Evolutionary conservation across 2,329 filamentous ascomycete genomes (phyloP), one percentile per base, ranked within the genome.

Genomic region (Basipetospora chlamydospora): DNA sequence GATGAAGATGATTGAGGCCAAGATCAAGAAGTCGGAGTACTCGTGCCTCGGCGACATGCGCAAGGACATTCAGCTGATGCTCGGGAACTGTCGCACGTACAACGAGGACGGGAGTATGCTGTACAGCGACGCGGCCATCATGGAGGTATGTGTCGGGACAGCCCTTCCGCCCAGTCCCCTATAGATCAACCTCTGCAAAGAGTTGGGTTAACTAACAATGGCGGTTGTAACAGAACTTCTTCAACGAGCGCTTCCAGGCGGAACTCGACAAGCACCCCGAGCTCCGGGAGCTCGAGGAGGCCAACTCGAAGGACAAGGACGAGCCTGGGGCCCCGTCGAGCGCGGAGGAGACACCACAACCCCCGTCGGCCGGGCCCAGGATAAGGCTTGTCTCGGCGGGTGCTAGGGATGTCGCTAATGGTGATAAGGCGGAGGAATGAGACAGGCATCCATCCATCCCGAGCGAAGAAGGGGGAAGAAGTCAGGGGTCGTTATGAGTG

Each of bases 21-120:
- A 85, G 66, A 94, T 98, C 62, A 95, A 94, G 64, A 88, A 84
- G 58, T 84, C 92, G 51, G 84, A 95, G 52, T 98, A 98, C 57
- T 75, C 73, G 47, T 80, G 72, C 49, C 60, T 95, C 42, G 76
- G 73, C 51, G 83, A 87, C 47, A 75, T 98, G 67, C 72, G 76
- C 38, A 75, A 73, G 46, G 92, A 98, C 51, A 77, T 98, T 43
- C 73, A 77, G 35, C 61, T 88, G 43, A 72, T 98, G 58, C 90
- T 87, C 55, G 76, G 71, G 53, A 98, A 98, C 57, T 94, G 88
- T 45, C 75, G 85, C 55, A 90, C 82, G 3, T 98, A 93, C 66
- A 98, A 98, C 51, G 92, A 98, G 58, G 90, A 96, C 52, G 82
- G 80, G 40, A 95, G 87, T 57, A 66, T 92, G 48, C 70, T 98